Evolutionary conservation across 78 protist species (phyloP).

Genomic region (Dictyostelium intermedium): DNA sequence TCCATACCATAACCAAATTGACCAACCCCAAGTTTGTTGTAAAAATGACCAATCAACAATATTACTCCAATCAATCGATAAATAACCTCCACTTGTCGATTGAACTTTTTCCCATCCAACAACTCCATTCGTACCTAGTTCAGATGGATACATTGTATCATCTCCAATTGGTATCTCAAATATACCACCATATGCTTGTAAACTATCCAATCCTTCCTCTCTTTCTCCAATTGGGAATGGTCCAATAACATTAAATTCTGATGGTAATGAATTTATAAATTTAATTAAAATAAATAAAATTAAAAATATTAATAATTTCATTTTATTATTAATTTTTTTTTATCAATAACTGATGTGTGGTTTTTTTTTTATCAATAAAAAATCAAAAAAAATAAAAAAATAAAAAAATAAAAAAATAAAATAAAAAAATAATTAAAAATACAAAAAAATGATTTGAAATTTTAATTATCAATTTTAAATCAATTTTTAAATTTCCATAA

Average conservation of each 20-base stretch:
- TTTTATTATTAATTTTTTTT: too few species aligned
- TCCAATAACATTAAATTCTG: conserved; percentile 14
- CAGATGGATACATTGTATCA: conserved; percentile 53
- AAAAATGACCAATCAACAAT: conserved; percentile 25
- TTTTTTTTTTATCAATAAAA: too few species aligned
- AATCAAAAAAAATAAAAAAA: too few species aligned
- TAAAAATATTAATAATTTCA: not conserved
- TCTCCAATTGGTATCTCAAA: conserved; percentile 22
- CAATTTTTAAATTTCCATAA: too few species aligned
- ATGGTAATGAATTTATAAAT: conserved; percentile 1
- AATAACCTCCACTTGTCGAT: not conserved
- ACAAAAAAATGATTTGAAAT: too few species aligned
- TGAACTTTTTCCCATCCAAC: conserved; percentile 33
- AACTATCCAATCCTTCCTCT: conserved; percentile 30
- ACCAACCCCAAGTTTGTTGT: conserved; percentile 39
- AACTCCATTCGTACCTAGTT: conserved; percentile 20
- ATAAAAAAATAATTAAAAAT: too few species aligned
- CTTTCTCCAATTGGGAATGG: conserved; percentile 68
- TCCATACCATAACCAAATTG: conserved; percentile 68
- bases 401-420: too few species aligned
- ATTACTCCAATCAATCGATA: conserved; percentile 15
- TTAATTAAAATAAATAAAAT: not conserved
- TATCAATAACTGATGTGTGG: too few species aligned
- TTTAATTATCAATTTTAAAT: too few species aligned
- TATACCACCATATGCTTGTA: conserved; percentile 54